Evolutionary conservation across 352 stramenopile species (phyloP).

Genomic region (Sclerospora graminicola): DNA sequence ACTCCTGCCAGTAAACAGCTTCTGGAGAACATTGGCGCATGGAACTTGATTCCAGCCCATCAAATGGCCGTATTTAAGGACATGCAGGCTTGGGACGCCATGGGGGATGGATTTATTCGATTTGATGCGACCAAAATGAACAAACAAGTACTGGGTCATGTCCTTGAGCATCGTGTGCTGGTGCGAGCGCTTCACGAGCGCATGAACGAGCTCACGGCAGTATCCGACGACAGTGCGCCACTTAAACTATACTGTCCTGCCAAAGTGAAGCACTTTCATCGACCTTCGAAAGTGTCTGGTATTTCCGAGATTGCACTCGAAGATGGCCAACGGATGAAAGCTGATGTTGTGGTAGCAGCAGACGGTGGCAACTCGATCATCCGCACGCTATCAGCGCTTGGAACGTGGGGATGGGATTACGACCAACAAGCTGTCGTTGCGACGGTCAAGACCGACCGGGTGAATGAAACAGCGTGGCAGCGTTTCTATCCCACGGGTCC

Average conservation of each 20-base stretch:
- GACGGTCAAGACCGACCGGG: slow-evolving; percentile 79
- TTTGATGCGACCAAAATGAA: slow-evolving; percentile 67
- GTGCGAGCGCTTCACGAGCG: slow-evolving; percentile 78
- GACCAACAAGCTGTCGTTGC: slow-evolving; percentile 88
- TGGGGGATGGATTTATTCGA: slow-evolving; percentile 82
- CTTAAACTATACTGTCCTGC: slow-evolving; percentile 65
- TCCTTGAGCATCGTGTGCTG: slow-evolving; percentile 84
- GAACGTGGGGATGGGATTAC: slow-evolving; percentile 89
- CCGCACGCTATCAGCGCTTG: slow-evolving; percentile 72
- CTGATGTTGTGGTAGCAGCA: slow-evolving; percentile 78
- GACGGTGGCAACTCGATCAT: slow-evolving; percentile 87
- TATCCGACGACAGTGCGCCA: slow-evolving; percentile 34
- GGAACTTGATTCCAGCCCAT: slow-evolving; percentile 47
- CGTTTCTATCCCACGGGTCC: slow-evolving; percentile 85
- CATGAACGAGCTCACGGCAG: slow-evolving; percentile 58
- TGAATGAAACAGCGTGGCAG: slow-evolving; percentile 84
- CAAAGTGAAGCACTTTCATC: slow-evolving; percentile 77
- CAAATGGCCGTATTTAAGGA: slow-evolving; percentile 69
- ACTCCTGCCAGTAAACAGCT: slow-evolving; percentile 75
- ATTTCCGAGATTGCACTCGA: slow-evolving; percentile 58
- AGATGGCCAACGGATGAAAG: slow-evolving; percentile 56
- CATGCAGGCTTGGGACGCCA: slow-evolving; percentile 89
- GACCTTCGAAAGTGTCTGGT: slow-evolving; percentile 29
- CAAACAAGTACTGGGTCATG: slow-evolving; percentile 62
- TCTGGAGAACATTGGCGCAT: slow-evolving; percentile 65